Evolutionary conservation across 2,329 filamentous ascomycete genomes (phyloP), one percentile per base, ranked within the genome.

Genomic region (Talaromyces funiculosus): DNA sequence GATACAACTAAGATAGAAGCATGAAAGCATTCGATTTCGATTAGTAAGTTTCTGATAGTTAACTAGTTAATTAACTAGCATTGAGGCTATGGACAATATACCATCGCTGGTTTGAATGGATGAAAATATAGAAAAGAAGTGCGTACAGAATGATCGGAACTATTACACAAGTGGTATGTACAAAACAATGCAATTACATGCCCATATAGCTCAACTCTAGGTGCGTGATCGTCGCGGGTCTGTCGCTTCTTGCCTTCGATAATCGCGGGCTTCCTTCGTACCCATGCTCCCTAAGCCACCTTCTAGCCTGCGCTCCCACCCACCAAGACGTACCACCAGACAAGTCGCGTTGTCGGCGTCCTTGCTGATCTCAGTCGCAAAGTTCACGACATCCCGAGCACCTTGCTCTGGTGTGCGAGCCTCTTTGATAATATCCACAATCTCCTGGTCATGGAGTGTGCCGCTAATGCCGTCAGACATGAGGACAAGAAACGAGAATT

Each of bases 351-450:
- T 88, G 67, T 87, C 85, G 1, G 82, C 84, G 51, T 84, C 81
- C 3, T 72, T 80, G 26, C 84, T 87, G 3, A 96, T 89, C 76
- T 97, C 94, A 0, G 90, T 94, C 0, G 93, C 92, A 74, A 94
- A 97, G 60, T 85, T 85, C 29, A 96, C 90, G 7, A 99, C 84
- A 63, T 88, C 86, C 61, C 82, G 82, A 1, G 91, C 86, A 3
- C 87, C 94, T 71, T 96, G 86, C 67, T 96, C 93, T 0, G 94
- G 94, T 0, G 93, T 97, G 70, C 83, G 87, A 4, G 92, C 90
- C 75, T 99, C 94, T 75, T 97, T 97, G 68, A 97, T 82, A 33
- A 97, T 86, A 72, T 99, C 94, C 31, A 97, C 92, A 63, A 97
- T 91, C 77, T 99, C 94, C 77, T 97, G 93, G 71, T 99, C 94